Evolutionary conservation across 2,329 filamentous ascomycete species (phyloP).

Genomic region (Ophiostoma australiae): DNA sequence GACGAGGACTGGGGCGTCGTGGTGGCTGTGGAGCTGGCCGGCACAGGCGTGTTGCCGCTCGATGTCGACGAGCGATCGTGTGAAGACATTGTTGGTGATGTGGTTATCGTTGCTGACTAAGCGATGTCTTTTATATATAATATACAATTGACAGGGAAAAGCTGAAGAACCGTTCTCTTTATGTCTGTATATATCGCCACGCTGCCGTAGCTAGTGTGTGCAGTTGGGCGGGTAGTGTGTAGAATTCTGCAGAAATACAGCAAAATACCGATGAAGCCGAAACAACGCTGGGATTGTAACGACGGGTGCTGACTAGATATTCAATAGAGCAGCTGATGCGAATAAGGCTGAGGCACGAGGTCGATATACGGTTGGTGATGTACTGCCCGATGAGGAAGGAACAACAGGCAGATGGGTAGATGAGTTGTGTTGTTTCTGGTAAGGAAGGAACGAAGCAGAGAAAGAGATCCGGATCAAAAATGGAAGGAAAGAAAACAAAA

Average conservation of each 20-base stretch:
- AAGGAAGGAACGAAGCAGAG: neutral
- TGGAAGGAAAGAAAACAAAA: conserved; percentile 4
- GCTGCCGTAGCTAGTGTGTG: neutral
- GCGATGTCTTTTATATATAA: neutral
- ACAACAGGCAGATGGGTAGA: neutral
- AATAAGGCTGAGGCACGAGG: neutral
- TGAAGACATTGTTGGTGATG: conserved; percentile 21
- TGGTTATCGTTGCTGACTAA: neutral
- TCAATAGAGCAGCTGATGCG: neutral
- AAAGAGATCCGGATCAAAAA: neutral
- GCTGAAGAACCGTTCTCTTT: neutral
- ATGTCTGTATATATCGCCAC: neutral
- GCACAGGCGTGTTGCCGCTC: conserved; percentile 50
- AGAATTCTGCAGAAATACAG: neutral
- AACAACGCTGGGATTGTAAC: neutral
- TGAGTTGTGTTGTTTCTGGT: neutral
- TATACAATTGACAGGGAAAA: neutral
- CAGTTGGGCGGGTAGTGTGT: neutral
- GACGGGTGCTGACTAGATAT: neutral
- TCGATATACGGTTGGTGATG: neutral
- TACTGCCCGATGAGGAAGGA: neutral
- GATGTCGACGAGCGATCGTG: conserved; percentile 38
- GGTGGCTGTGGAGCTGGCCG: conserved; percentile 39
- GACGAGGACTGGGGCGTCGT: conserved; percentile 34
- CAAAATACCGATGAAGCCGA: neutral